These are phyloP conservation scores for Ogataea paraovalis DNA, from an alignment of 805 yeast species.

Conservation along the genomic window DNA sequence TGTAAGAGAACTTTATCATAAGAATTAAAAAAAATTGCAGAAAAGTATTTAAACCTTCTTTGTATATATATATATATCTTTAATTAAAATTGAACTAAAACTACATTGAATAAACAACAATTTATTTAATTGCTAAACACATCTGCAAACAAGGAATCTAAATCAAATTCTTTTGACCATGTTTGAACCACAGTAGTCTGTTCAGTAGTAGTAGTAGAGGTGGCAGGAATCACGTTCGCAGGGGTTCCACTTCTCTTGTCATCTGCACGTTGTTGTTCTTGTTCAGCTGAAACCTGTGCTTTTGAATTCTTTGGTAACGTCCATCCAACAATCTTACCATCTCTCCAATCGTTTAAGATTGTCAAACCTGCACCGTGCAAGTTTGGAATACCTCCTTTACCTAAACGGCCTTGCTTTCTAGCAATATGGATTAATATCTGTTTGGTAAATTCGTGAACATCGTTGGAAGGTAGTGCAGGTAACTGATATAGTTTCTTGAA, in stretches of 20 bases:
- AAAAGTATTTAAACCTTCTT: no score
- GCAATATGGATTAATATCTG: conserved; percentile 91
- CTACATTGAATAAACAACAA: background rate
- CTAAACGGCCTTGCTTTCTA: conserved; percentile 85
- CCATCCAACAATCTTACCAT: conserved; percentile 93
- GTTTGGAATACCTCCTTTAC: conserved; percentile 92
- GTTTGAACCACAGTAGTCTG: conserved; percentile 76
- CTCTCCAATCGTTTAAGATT: conserved; percentile 93
- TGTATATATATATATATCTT: no score
- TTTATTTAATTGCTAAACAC: conserved; percentile 23
- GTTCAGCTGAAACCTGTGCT: conserved; percentile 37
- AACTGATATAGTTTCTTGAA: conserved; percentile 70
- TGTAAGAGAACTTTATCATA: no score
- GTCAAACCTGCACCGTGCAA: conserved; percentile 77
- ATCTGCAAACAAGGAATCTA: conserved; percentile 70
- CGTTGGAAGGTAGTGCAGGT: conserved; percentile 72
- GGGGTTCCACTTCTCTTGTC: background rate
- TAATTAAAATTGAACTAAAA: no score
- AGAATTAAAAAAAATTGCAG: no score
- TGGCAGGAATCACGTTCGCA: conserved; percentile 9
- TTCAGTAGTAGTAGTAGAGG: conserved; percentile 36
- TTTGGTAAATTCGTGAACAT: conserved; percentile 74
- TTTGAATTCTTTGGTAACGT: conserved; percentile 54
- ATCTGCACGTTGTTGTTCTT: conserved; percentile 20
- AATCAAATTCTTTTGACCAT: conserved; percentile 94